phyloP scores from a whole-genome alignment of 129 eudicot genomes.

The Cynara cardunculus region DNA sequence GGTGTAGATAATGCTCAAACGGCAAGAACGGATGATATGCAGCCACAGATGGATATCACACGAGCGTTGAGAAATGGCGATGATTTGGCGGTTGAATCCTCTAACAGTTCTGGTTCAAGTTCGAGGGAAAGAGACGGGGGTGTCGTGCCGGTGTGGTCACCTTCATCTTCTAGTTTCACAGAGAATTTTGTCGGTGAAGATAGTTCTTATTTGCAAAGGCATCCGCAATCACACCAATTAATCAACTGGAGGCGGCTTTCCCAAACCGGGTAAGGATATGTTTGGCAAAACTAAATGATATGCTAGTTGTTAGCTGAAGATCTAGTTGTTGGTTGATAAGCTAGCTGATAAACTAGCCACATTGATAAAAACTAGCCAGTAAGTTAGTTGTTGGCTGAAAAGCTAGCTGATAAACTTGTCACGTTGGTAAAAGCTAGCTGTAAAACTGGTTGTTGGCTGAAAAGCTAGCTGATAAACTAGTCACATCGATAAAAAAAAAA shows the following conservation, averaged over 20 bases:
- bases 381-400: not conserved
- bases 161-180: conserved; percentile 51
- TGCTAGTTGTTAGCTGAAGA: not conserved
- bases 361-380: not conserved
- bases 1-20: conserved; percentile 9
- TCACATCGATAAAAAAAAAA: no score
- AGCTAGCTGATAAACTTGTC: not conserved
- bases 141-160: conserved; percentile 90
- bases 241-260: conserved; percentile 77
- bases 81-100: conserved; percentile 68
- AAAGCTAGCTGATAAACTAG: no score
- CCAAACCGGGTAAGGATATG: conserved; percentile 66
- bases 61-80: conserved; percentile 43
- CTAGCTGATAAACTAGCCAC: not conserved
- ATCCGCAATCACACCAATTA: conserved; percentile 68
- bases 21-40: conserved; percentile 27
- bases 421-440: not conserved
- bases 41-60: conserved; percentile 27
- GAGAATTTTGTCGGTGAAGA: conserved; percentile 58
- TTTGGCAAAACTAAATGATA: not conserved
- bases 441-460: not conserved
- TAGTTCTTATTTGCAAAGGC: conserved; percentile 72
- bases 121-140: conserved; percentile 75
- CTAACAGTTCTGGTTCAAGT: conserved; percentile 36
- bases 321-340: not conserved